Evolutionary conservation across 2,329 filamentous ascomycete species (phyloP), one percentile per base, ranked within the genome.

Genomic region (Zalaria obscura): DNA sequence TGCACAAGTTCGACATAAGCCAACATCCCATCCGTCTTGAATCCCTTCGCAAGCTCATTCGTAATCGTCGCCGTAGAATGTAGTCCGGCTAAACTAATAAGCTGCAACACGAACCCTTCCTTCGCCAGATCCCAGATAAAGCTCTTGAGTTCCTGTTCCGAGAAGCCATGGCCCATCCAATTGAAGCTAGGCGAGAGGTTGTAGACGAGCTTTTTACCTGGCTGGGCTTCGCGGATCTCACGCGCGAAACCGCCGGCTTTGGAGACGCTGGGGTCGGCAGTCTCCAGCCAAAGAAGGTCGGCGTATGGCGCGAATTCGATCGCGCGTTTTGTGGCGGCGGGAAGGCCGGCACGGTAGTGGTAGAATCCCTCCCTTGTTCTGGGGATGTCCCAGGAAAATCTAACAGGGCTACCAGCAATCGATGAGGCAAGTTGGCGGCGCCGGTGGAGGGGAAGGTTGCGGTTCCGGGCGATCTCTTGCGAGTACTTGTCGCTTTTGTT

Each of bases 151-250:
- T 81, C 80, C 46, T 77, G 78, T 48, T 87, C 78, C 3, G 75
- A 80, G 64, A 96, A 98, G 27, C 89, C 91, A 58, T 96, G 88
- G 7, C 78, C 78, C 77, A 93, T 91, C 91, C 91, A 98, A 70
- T 98, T 96, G 73, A 98, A 98, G 5, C 85, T 93, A 1, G 91
- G 91, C 4, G 81, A 88, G 2, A 98, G 74, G 66, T 98, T 98
- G 68, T 98, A 98, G 0, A 96, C 89, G 25, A 98, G 74, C 31
- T 84, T 83, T 73, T 96, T 96, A 46, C 76, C 78, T 0, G 87
- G 85, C 53, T 76, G 69, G 3, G 65, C 68, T 0, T 67, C 63
- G 41, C 83, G 77, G 46, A 98, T 91, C 36, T 86, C 75, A 7
- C 74, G 72, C 8, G 83, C 84, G 40, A 98, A 86, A 39, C 72